Conservation (phyloP, 75 land plant genomes). For the Ceratopteris richardii region DNA sequence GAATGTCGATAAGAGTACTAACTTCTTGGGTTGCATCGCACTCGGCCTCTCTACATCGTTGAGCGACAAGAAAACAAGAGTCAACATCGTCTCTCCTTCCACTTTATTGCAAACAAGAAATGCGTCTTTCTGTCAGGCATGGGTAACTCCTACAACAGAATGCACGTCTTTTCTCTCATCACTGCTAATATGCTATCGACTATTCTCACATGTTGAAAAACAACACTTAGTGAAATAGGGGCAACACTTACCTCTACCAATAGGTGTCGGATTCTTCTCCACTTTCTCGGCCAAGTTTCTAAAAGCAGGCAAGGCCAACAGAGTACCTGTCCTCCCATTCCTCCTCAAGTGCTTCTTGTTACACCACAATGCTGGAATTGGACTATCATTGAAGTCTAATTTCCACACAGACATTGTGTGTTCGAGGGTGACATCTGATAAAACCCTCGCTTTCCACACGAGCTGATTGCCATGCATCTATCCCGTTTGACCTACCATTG, state of each 20-base stretch:
- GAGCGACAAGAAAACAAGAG: conserved; percentile 31
- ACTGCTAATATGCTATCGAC: neutral
- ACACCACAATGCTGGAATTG: too few species aligned
- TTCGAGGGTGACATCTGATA: too few species aligned
- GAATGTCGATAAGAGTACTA: conserved; percentile 14
- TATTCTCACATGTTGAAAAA: neutral
- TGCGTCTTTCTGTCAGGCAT: neutral
- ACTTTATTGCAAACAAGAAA: neutral
- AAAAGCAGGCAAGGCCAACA: conserved; percentile 37
- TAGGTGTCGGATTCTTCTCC: conserved; percentile 42
- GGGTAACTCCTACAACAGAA: neutral
- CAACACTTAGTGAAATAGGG: conserved; percentile 3
- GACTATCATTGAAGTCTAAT: too few species aligned
- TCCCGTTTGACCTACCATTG: too few species aligned
- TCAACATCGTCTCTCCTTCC: conserved; percentile 21
- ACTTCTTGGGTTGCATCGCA: conserved; percentile 13
- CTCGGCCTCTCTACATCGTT: conserved; percentile 17
- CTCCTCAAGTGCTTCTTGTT: too few species aligned
- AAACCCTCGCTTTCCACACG: too few species aligned
- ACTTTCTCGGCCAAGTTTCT: conserved; percentile 25
- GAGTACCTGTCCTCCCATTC: too few species aligned
- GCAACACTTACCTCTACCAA: conserved; percentile 49
- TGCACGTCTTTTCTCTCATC: neutral
- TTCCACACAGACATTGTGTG: too few species aligned
- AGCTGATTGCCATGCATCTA: too few species aligned